Percentiles rank a stretch among this genome's conserved stretches.
phyloP scores from a whole-genome alignment of 2,329 filamentous ascomycete species.

The Rosellinia necatrix region DNA sequence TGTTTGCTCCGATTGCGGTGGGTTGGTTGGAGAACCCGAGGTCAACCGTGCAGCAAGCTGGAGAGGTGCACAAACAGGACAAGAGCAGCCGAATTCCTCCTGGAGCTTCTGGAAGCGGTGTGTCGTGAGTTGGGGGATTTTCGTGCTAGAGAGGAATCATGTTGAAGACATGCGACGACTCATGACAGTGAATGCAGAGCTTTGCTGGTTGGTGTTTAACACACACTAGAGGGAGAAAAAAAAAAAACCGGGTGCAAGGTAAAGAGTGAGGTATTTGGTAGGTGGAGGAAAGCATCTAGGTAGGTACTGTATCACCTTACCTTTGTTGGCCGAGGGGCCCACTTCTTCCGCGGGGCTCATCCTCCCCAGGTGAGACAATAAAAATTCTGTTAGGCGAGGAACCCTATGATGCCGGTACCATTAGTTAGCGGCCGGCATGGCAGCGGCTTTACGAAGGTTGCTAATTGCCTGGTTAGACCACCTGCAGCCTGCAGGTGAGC shows the following conservation, averaged over 20 bases:
- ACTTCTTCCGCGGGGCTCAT: constrained; percentile 16
- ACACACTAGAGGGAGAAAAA: constrained; percentile 1
- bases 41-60: neutral
- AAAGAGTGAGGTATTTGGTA: constrained; percentile 12
- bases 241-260: constrained; percentile 15
- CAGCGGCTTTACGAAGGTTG: no score
- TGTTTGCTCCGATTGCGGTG: constrained; percentile 32
- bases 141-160: constrained; percentile 26
- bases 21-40: constrained; percentile 10
- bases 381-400: constrained; percentile 11
- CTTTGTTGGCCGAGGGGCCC: neutral
- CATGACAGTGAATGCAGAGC: constrained; percentile 19
- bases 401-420: constrained; percentile 8
- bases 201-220: constrained; percentile 15
- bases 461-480: no score
- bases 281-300: neutral
- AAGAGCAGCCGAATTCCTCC: constrained; percentile 3
- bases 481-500: no score
- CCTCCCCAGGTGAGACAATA: constrained; percentile 9
- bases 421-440: constrained; percentile 1
- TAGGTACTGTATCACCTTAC: no score
- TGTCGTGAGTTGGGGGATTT: neutral
- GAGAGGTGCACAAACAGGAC: neutral
- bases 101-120: neutral
- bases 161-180: constrained; percentile 18